phyloP scores from a whole-genome alignment of 1,284 basidiomycete species.

The Sanghuangporus baumii region DNA sequence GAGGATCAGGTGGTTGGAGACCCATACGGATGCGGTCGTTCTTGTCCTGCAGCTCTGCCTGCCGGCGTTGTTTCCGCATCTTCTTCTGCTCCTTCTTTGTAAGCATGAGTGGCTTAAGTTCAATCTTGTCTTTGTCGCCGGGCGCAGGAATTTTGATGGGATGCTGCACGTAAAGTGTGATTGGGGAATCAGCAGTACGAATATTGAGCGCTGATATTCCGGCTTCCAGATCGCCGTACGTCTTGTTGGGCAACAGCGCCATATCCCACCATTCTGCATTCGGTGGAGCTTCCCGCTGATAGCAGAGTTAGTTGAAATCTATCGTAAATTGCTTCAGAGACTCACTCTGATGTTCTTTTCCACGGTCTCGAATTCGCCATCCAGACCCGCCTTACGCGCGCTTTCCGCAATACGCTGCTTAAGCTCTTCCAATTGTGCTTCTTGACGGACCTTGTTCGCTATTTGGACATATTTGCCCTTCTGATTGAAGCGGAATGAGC shows the following conservation, averaged over 20 bases:
- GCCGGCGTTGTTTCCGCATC: constrained; percentile 84
- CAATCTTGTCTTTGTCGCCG: constrained; percentile 73
- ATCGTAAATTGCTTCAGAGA: not conserved
- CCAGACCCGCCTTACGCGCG: constrained; percentile 88
- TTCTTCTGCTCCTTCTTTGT: constrained; percentile 98
- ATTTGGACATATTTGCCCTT: constrained; percentile 88
- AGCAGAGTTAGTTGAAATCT: constrained; percentile 13
- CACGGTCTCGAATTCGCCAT: constrained; percentile 85
- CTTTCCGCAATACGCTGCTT: constrained; percentile 92
- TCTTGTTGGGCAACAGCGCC: constrained; percentile 73
- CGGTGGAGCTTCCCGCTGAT: constrained; percentile 78
- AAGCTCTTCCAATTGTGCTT: constrained; percentile 82
- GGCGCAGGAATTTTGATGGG: constrained; percentile 95
- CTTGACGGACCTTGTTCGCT: constrained; percentile 81
- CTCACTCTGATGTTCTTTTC: constrained; percentile 80
- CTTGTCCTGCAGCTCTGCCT: constrained; percentile 91
- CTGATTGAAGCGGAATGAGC: constrained; percentile 78
- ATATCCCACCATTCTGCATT: constrained; percentile 97
- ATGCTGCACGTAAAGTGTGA: constrained; percentile 93
- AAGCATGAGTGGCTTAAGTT: constrained; percentile 80
- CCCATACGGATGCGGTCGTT: constrained; percentile 96
- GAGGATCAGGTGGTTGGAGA: constrained; percentile 88
- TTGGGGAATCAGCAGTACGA: constrained; percentile 63
- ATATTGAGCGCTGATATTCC: constrained; percentile 59
- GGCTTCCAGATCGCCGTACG: constrained; percentile 70